Percentiles rank a stretch among this genome's conserved stretches.
phyloP scores from a whole-genome alignment of 441 rosid species.

The Croton setiger region DNA sequence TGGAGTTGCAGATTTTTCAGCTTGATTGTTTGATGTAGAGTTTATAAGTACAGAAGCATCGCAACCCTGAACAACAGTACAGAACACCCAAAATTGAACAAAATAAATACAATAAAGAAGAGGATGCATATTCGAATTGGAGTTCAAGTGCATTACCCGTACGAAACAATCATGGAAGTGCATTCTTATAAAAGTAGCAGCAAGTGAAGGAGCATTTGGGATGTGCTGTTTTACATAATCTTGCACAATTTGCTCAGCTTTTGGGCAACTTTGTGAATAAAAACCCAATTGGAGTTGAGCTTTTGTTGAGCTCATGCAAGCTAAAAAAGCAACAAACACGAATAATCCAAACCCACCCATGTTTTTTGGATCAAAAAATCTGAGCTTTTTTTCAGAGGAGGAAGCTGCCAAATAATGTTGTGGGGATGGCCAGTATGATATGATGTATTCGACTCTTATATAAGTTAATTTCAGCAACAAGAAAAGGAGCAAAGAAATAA shows the following conservation, averaged over 20 bases:
- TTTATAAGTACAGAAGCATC: too few relatives aligned
- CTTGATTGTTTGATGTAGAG: conserved; percentile 46
- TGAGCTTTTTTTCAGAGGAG: background rate
- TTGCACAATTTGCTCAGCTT: conserved; percentile 63
- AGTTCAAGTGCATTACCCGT: conserved; percentile 41
- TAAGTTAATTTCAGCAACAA: background rate
- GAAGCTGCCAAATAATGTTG: conserved; percentile 1
- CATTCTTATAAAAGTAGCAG: conserved; percentile 78
- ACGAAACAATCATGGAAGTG: conserved; percentile 90
- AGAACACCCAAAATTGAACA: conserved; percentile 28
- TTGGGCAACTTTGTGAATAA: conserved; percentile 69
- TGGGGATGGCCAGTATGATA: background rate
- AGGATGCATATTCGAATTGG: too few relatives aligned
- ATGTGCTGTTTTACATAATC: conserved; percentile 53
- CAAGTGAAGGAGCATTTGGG: conserved; percentile 61
- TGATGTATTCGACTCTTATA: background rate
- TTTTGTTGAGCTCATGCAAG: conserved; percentile 26
- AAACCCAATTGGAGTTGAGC: conserved; percentile 61
- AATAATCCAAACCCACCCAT: conserved; percentile 26
- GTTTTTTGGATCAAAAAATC: background rate
- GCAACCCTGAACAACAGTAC: too few relatives aligned
- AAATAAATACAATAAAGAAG: background rate
- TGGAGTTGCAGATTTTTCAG: conserved; percentile 59
- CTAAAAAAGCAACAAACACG: conserved; percentile 31
- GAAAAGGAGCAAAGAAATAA: background rate